Base-by-base conservation (phyloP, 805 yeast species). In the Wickerhamiella alocasiicola region DNA sequence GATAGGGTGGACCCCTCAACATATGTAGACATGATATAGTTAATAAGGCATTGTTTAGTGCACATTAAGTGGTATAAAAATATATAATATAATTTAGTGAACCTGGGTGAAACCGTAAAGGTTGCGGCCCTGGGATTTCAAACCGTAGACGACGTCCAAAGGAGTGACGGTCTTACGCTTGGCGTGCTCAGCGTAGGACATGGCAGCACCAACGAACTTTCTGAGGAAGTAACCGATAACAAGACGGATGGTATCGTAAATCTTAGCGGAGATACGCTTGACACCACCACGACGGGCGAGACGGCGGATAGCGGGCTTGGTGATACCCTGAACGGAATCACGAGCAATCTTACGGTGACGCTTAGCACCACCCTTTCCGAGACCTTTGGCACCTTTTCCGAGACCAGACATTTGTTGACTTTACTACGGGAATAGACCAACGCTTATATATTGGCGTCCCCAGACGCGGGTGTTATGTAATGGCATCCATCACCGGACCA, bases 271-370 rank as follows among this genome's bases (percentile, higher is more conserved):
- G 62, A 88, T 88, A 82, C 98, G 95, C 81, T 88, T 88, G 64
- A 88, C 98, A 87, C 98, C 98, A 74, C 98, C 98, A 83, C 98
- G 85, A 80, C 98, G 88, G 41, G 98, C 98, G 61, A 88, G 81
- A 83, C 98, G 88, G 76, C 98, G 85, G 64, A 88, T 88, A 64
- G 98, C 98, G 65, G 98, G 98, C 78, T 88, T 88, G 50, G 98
- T 88, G 66, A 88, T 88, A 76, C 98, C 98, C 72, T 87, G 96
- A 57, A 91, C 88, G 88, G 88, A 91, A 70, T 91, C 98, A 77
- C 97, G 87, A 55, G 87, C 76, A 70, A 88, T 83, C 83, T 87
- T 87, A 79, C 97, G 84, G 85, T 88, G 98, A 72, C 98, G 85
- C 80, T 88, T 88, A 61, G 98, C 98, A 74, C 98, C 98, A 72